A percentile compares a stretch with the other conserved stretches of the same genome.
Conservation (phyloP, 441 rosid species). For the Monsonia emarginata region DNA sequence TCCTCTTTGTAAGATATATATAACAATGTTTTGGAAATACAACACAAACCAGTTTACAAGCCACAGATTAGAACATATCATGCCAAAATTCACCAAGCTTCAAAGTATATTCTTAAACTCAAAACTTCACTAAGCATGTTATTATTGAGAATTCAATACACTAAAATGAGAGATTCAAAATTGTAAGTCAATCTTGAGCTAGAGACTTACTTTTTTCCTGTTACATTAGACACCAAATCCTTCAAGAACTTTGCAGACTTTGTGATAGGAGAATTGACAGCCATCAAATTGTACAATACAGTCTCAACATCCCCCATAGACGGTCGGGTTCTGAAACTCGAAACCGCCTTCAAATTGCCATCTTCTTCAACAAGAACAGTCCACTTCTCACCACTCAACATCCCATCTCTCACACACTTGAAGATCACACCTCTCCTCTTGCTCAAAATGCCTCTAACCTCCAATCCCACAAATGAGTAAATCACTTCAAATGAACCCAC, state of each 20-base stretch:
- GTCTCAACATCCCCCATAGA: conserved; percentile 62
- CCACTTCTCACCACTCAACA: conserved; percentile 73
- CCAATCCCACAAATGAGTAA: conserved; percentile 64
- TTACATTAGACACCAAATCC: conserved; percentile 57
- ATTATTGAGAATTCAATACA: not conserved
- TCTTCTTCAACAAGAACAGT: conserved; percentile 58
- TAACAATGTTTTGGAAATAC: not conserved
- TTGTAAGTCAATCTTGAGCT: not conserved
- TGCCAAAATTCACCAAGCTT: not conserved
- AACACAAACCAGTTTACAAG: not conserved
- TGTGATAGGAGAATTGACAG: conserved; percentile 68
- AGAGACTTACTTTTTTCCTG: conserved; percentile 43
- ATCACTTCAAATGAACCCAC: conserved; percentile 63
- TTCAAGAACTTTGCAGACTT: conserved; percentile 68
- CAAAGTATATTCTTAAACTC: not conserved
- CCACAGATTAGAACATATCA: not conserved
- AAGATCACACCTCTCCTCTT: conserved; percentile 60
- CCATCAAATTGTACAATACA: conserved; percentile 73
- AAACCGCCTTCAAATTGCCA: conserved; percentile 51
- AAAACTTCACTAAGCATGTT: not conserved
- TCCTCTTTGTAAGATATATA: not conserved
- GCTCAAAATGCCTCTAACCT: conserved; percentile 61
- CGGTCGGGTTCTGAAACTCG: conserved; percentile 56
- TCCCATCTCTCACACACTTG: conserved; percentile 72
- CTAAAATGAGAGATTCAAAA: not conserved